Evolutionary conservation across 2,329 filamentous ascomycete species (phyloP).

Genomic region (Aspergillus uvarum): DNA sequence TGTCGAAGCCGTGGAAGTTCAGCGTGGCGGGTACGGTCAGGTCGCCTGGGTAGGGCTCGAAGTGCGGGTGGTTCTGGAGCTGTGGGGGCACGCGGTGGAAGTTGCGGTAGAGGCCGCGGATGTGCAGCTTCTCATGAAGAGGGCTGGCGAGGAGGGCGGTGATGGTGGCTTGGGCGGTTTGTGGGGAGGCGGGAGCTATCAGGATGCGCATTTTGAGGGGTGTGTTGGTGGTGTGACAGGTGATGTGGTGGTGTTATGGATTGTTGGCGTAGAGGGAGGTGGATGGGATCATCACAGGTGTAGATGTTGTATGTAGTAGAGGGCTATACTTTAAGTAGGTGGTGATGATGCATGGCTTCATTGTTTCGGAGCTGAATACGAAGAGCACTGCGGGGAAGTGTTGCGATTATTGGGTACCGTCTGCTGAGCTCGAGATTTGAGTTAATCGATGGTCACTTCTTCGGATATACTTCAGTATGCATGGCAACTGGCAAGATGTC

Average conservation of each 20-base stretch:
- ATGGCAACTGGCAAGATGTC: too few species aligned
- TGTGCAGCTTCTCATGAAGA: background rate
- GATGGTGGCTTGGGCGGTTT: conserved; percentile 15
- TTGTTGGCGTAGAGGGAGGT: background rate
- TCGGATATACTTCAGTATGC: too few species aligned
- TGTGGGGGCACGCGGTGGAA: conserved; percentile 8
- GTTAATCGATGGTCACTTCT: too few species aligned
- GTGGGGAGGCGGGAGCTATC: conserved; percentile 15
- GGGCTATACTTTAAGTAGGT: too few species aligned
- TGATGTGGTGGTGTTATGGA: background rate
- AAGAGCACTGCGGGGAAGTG: too few species aligned
- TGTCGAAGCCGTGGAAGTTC: conserved; percentile 13
- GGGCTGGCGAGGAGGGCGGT: conserved; percentile 7
- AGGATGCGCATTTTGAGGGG: conserved; percentile 11
- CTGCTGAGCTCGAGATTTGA: too few species aligned
- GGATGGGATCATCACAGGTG: background rate
- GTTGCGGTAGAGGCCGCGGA: conserved; percentile 18
- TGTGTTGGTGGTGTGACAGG: background rate
- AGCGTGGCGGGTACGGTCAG: conserved; percentile 6
- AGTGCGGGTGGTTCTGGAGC: conserved; percentile 12
- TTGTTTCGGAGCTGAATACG: too few species aligned
- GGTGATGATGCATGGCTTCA: too few species aligned
- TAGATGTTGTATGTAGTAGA: too few species aligned
- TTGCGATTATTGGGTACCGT: too few species aligned
- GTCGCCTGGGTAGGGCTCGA: conserved; percentile 15